Evolutionary conservation across 768 basidiomycete species (phyloP).

Genomic region (Suillus clintonianus): DNA sequence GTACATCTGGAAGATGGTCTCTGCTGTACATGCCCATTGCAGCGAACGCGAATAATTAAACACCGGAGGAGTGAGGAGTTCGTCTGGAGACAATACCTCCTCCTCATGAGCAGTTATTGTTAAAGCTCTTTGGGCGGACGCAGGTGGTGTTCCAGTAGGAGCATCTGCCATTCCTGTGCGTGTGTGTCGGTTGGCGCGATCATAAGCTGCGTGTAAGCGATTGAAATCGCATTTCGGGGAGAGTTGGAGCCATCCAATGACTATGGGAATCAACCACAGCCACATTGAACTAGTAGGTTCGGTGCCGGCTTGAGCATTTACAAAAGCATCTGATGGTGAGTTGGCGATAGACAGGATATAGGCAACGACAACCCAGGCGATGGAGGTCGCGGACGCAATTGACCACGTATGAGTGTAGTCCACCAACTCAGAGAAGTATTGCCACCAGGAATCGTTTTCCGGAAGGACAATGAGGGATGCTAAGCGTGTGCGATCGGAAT

Average conservation of each 20-base stretch:
- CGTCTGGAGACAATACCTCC: constrained; percentile 1
- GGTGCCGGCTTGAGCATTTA: background rate
- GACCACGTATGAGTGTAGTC: constrained; percentile 38
- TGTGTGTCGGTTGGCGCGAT: constrained; percentile 27
- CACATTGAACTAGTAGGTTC: constrained; percentile 29
- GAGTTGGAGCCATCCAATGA: constrained; percentile 36
- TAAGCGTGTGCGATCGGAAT: constrained; percentile 19
- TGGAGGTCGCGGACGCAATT: constrained; percentile 32
- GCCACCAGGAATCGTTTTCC: constrained; percentile 41
- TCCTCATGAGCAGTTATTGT: background rate
- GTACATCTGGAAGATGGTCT: background rate
- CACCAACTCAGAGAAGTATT: constrained; percentile 27
- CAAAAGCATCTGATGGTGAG: constrained; percentile 10
- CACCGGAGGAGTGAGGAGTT: constrained; percentile 1
- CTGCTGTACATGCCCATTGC: background rate
- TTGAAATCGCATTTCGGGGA: constrained; percentile 35
- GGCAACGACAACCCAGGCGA: constrained; percentile 36
- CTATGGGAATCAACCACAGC: constrained; percentile 39
- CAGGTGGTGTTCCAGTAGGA: background rate
- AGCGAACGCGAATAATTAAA: constrained; percentile 7
- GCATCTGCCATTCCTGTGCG: constrained; percentile 14
- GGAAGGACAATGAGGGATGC: constrained; percentile 38
- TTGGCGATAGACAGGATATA: constrained; percentile 37
- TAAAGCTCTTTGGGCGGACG: background rate
- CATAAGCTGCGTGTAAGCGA: constrained; percentile 27